Evolutionary conservation across 108 stramenopile genomes (phyloP), one percentile per base, ranked within the genome.

Genomic region (Nitzschia palea): DNA sequence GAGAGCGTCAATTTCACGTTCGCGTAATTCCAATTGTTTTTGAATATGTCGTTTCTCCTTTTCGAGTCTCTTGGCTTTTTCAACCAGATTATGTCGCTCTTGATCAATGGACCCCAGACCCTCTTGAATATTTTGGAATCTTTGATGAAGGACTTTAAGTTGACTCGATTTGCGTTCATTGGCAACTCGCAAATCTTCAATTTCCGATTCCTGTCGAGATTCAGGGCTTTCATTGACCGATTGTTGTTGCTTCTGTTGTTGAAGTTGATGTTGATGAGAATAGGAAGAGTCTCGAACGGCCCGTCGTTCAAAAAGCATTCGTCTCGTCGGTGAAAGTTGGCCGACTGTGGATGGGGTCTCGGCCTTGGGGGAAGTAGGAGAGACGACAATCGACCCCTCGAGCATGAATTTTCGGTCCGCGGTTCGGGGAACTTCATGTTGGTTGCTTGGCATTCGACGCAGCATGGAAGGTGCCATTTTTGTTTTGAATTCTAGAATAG

Each of bases 21-120:
- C 81, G 35, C 81, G 68, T 4, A 78, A 31, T 44, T 66, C 65
- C 2, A 82, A 47, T 43, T 82, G 73, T 32, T 72, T 31, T 27
- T 74, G 67, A 23, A 78, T 50, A 18, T 44, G 26, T 59, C 67
- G 44, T 34, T 78, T 82, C 34, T 82, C 81, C 42, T 63, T 68
- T 25, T 78, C 77, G 20, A 82, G 55, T 48, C 53, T 9, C 36
- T 51, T 65, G 0, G 53, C 58, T 27, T 45, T 70, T 33, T 66
- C 71, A 8, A 67, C 42, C 1, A 78, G 70, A 14, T 22, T 22
- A 26, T 31, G 22, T 3, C 77, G 68, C 28, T 82, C 81, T 31
- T 78, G 69, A 27, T 82, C 77, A 22, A 82, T 81, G 3, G 67
- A 57, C 4, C 51, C 72, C 30, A 81, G 48, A 1, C 76, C 76